Evolutionary conservation across 78 protist genomes (phyloP).

Genomic region (Paratrimastix pyriformis): DNA sequence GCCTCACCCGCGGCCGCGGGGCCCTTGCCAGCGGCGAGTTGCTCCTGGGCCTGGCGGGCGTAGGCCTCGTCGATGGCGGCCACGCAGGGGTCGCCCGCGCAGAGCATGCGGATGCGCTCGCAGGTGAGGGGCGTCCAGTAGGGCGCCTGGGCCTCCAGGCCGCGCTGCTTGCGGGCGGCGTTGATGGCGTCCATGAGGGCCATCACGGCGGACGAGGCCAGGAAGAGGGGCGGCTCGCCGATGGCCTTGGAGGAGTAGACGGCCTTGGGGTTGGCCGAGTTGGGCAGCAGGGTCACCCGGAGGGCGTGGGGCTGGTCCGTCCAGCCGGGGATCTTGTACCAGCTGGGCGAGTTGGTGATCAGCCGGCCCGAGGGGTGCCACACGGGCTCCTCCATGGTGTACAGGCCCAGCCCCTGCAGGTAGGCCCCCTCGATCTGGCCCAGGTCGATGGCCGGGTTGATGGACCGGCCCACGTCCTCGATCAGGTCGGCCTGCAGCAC

Average conservation of each 20-base stretch:
- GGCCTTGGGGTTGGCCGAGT: neutral
- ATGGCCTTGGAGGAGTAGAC: conserved; percentile 32
- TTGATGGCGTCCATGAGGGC: too few relatives aligned
- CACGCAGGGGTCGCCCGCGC: too few relatives aligned
- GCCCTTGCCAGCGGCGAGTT: too few relatives aligned
- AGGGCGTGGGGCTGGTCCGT: conserved; percentile 23
- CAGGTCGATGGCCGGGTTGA: conserved; percentile 49
- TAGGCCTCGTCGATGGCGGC: too few relatives aligned
- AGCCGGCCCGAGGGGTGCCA: neutral
- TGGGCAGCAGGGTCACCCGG: conserved; percentile 7
- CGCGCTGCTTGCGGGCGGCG: too few relatives aligned
- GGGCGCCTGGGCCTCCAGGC: too few relatives aligned
- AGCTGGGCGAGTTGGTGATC: neutral
- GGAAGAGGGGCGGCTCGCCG: conserved; percentile 57
- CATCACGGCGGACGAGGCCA: too few relatives aligned
- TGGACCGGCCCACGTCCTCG: conserved; percentile 31
- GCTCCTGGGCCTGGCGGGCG: too few relatives aligned
- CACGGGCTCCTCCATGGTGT: conserved; percentile 8
- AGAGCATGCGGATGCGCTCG: too few relatives aligned
- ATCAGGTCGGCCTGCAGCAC: conserved; percentile 32
- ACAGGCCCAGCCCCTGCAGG: conserved; percentile 27
- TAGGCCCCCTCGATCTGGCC: conserved; percentile 55
- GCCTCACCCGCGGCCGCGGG: too few relatives aligned
- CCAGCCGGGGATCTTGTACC: conserved; percentile 22
- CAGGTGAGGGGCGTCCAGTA: too few relatives aligned